Evolutionary conservation across 139 green algal genomes (phyloP).

Genomic region (Chlorella sp.): DNA sequence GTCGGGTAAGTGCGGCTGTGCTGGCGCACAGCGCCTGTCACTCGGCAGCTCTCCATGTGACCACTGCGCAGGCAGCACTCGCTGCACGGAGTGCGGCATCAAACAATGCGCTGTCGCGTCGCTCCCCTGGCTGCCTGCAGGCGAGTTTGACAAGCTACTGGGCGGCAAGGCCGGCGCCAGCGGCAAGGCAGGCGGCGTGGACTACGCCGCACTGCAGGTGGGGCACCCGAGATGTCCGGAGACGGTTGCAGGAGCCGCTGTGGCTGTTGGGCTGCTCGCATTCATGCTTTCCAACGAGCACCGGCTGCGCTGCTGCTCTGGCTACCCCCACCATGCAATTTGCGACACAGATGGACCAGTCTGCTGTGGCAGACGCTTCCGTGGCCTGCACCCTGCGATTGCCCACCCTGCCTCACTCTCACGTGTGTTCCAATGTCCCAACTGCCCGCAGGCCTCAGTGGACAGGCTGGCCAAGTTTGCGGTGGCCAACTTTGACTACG

Average conservation of each 20-base stretch:
- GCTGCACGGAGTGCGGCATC: too few species aligned
- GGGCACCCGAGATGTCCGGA: neutral
- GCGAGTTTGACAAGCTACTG: conserved; percentile 49
- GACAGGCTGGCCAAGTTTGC: conserved; percentile 10
- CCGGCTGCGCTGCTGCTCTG: neutral
- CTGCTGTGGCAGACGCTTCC: too few species aligned
- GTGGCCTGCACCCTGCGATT: too few species aligned
- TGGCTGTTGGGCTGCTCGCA: too few species aligned
- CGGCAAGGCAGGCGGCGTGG: neutral
- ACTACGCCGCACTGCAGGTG: conserved; percentile 21
- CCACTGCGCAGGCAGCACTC: too few species aligned
- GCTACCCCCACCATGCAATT: too few species aligned
- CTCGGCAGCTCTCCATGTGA: too few species aligned
- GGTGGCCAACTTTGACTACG: neutral
- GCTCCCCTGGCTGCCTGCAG: neutral
- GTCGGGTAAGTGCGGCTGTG: neutral
- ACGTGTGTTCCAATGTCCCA: neutral
- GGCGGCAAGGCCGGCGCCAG: neutral
- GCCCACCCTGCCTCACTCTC: neutral
- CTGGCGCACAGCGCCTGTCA: too few species aligned
- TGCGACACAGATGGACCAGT: too few species aligned
- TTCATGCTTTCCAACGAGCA: too few species aligned
- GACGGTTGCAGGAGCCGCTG: too few species aligned
- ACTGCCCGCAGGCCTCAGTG: neutral
- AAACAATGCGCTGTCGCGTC: too few species aligned